Evolutionary conservation across 2,329 filamentous ascomycete genomes (phyloP).

Genomic region (Aspergillus vadensis): DNA sequence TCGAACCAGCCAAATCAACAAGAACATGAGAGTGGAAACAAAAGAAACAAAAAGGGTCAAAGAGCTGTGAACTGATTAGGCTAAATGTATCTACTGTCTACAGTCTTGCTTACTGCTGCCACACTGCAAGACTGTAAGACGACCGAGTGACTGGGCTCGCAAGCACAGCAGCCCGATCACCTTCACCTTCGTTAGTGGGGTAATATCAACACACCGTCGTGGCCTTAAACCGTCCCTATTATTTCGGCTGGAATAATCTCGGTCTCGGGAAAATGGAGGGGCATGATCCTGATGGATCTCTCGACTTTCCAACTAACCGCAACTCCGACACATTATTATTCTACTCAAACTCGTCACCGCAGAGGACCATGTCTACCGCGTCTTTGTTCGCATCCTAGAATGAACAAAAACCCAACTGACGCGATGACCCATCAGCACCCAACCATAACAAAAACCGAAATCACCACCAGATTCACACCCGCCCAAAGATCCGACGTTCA

Average conservation of each 20-base stretch:
- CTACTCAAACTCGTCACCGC: neutral
- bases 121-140: neutral
- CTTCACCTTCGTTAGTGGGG: neutral
- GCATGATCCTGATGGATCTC: slow-evolving; percentile 11
- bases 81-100: neutral
- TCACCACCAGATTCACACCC: neutral
- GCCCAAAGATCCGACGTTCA: neutral
- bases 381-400: slow-evolving; percentile 1
- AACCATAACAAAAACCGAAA: neutral
- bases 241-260: slow-evolving; percentile 10
- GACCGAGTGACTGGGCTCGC: neutral
- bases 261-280: slow-evolving; percentile 15
- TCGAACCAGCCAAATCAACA: no score
- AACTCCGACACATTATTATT: neutral
- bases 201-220: neutral
- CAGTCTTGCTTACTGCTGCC: neutral
- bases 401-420: neutral
- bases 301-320: slow-evolving; percentile 5
- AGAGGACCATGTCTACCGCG: neutral
- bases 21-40: neutral
- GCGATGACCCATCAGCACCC: neutral
- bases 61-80: neutral
- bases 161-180: slow-evolving; percentile 2
- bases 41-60: no score
- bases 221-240: slow-evolving; percentile 7